Base-by-base conservation (phyloP, 2,329 filamentous ascomycete species). In the Talaromyces sp. region DNA sequence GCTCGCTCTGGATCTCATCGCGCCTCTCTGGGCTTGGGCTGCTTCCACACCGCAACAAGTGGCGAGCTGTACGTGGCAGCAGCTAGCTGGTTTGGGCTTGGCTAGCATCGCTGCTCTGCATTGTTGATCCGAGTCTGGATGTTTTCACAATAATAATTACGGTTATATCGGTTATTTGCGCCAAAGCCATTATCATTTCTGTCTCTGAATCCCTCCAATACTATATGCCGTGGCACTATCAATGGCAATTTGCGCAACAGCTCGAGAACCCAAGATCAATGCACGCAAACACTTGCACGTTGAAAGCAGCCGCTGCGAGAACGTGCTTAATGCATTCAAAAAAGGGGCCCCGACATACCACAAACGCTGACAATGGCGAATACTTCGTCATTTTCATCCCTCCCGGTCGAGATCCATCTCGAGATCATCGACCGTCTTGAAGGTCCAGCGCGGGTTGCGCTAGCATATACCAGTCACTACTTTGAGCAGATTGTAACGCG, bases 391-490 rank as follows among this genome's bases (percentile, higher is more conserved):
- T n/a, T 61, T 41, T 19, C 3, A 24, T 27, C 51, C 35, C 59
- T 61, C 46, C 60, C 60, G 9, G 27, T 52, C 12, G 60, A 59
- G 29, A 35, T 62, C 10, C 60, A 58, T 56, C 56, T 62, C 56
- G 35, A 31, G 27, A 54, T 62, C 29, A 59, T 62, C 10, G 52
- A 59, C 21, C 46, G 41, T 57, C 57, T 62, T 3, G 60, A 24
- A 6, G 58, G 58, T 31, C 43, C 60, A 21, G 52, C 60, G 32
- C 54, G 57, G 26, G 26, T 59, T 17, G 56, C 60, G 19, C 38
- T 62, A 38, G 56, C 60, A 54, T 59, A 62, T 50, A 54, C 60
- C n/a, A 62, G 56, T 35, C 43, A 29, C 32, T 62, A 62, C 54
- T 62, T 62, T 35, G 35, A 54, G 19, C 27, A 58, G 21, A 31